These are phyloP conservation scores for Arctostaphylos glauca DNA, from an alignment of 148 eudicot genomes.

Conservation along the genomic window DNA sequence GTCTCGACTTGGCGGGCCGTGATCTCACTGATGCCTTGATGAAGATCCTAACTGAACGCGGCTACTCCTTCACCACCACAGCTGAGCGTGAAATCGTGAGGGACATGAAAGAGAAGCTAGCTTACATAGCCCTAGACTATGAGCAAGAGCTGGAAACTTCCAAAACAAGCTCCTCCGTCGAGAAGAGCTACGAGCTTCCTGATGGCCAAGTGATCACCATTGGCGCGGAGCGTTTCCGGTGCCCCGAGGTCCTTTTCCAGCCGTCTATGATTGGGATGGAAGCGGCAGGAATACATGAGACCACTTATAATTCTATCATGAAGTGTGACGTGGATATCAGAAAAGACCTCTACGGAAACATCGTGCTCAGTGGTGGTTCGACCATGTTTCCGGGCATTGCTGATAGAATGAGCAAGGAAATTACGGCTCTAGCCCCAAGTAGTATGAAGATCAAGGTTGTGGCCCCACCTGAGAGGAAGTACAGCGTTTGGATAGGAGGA, in stretches of 20 bases:
- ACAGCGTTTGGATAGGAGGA: slow-evolving; percentile 93
- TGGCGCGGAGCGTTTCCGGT: slow-evolving; percentile 48
- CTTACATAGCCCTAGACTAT: slow-evolving; percentile 52
- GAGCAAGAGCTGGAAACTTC: slow-evolving; percentile 50
- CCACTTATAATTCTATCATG: slow-evolving; percentile 87
- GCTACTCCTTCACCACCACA: slow-evolving; percentile 84
- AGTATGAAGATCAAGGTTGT: slow-evolving; percentile 94
- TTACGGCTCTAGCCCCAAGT: slow-evolving; percentile 77
- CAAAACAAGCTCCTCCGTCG: slow-evolving; percentile 45
- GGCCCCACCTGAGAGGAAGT: slow-evolving; percentile 95
- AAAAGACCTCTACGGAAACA: slow-evolving; percentile 82
- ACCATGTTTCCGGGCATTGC: slow-evolving; percentile 91
- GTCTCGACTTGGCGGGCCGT: slow-evolving; percentile 87
- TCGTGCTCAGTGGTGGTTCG: slow-evolving; percentile 83
- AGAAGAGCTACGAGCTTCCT: slow-evolving; percentile 47
- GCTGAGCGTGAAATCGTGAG: slow-evolving; percentile 87
- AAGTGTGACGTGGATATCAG: slow-evolving; percentile 87
- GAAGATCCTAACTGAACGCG: slow-evolving; percentile 87
- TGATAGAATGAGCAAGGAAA: slow-evolving; percentile 87
- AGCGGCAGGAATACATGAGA: slow-evolving; percentile 80
- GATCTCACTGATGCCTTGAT: slow-evolving; percentile 73
- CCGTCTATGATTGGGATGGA: slow-evolving; percentile 68
- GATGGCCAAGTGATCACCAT: slow-evolving; percentile 54
- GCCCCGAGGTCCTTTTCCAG: slow-evolving; percentile 51
- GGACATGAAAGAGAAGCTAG: slow-evolving; percentile 58